Evolutionary conservation across 2,329 filamentous ascomycete genomes (phyloP).

Genomic region (Parastagonospora avenae): DNA sequence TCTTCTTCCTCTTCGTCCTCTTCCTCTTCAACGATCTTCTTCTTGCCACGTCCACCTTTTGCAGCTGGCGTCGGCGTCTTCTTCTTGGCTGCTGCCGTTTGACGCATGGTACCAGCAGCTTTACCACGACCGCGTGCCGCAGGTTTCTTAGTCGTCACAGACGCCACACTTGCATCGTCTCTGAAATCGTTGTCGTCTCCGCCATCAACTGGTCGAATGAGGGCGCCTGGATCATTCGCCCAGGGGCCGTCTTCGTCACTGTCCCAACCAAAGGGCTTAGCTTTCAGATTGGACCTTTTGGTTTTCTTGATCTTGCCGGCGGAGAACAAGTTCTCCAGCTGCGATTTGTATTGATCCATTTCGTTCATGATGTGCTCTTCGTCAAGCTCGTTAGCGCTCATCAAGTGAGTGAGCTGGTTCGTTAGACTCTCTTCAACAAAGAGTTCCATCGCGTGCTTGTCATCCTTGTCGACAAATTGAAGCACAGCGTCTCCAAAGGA

Average conservation of each 20-base stretch:
- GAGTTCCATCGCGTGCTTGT: conserved; percentile 80
- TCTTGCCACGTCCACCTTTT: conserved; percentile 48
- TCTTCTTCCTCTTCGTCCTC: conserved; percentile 49
- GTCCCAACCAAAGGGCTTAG: conserved; percentile 82
- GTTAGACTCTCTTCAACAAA: conserved; percentile 53
- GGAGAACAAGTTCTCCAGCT: conserved; percentile 73
- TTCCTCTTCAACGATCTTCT: conserved; percentile 49
- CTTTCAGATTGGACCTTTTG: conserved; percentile 67
- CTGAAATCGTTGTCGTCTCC: conserved; percentile 50
- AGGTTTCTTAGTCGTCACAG: conserved; percentile 44
- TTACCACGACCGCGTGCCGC: conserved; percentile 54
- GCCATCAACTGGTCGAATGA: conserved; percentile 57
- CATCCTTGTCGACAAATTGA: conserved; percentile 93
- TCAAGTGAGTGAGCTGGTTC: conserved; percentile 51
- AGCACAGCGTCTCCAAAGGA: conserved; percentile 91
- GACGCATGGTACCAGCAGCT: conserved; percentile 45
- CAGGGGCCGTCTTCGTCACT: conserved; percentile 86
- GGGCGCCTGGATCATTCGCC: conserved; percentile 76
- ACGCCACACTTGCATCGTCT: conserved; percentile 38
- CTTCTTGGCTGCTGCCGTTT: conserved; percentile 33
- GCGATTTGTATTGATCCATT: conserved; percentile 74
- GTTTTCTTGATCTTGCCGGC: conserved; percentile 64
- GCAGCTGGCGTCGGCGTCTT: conserved; percentile 42
- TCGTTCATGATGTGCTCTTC: conserved; percentile 72
- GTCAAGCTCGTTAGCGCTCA: conserved; percentile 64